These are phyloP conservation scores for Blumeriella jaapii DNA, from an alignment of 2,329 filamentous ascomycete genomes.

Conservation along the genomic window DNA sequence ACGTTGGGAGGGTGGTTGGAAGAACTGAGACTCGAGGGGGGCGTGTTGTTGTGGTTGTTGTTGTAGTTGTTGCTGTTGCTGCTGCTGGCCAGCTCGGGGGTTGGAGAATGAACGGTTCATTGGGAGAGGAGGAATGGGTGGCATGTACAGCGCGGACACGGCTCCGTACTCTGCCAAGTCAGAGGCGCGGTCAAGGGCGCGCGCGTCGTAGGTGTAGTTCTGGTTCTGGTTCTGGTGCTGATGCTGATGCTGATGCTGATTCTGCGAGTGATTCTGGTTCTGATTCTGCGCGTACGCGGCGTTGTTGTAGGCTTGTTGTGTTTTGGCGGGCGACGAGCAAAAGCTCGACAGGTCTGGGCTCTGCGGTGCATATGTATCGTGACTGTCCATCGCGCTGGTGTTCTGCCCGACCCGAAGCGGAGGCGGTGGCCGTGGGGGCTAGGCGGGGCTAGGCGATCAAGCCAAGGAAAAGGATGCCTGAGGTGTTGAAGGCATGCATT, in stretches of 20 bases:
- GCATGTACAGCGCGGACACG: conserved; percentile 18
- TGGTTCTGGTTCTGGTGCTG: too few species aligned
- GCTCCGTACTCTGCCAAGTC: conserved; percentile 12
- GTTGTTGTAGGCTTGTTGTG: conserved; percentile 15
- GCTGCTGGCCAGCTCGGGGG: too few species aligned
- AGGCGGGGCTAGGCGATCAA: conserved; percentile 15
- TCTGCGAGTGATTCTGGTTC: conserved; percentile 6
- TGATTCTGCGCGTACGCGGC: conserved; percentile 8
- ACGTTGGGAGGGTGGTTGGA: conserved; percentile 1
- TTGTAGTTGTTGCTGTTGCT: too few species aligned
- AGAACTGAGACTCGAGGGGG: conserved; percentile 1
- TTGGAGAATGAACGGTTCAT: conserved; percentile 14
- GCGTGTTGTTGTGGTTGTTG: conserved; percentile 6
- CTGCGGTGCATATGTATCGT: conserved; percentile 27
- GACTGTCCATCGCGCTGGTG: conserved; percentile 16
- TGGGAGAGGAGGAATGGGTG: conserved; percentile 23
- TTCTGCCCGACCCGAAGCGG: neutral
- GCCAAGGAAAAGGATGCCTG: conserved; percentile 1
- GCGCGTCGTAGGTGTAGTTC: too few species aligned
- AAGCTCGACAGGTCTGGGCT: conserved; percentile 27
- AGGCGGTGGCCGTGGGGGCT: conserved; percentile 19
- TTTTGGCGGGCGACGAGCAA: conserved; percentile 17
- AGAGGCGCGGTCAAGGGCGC: conserved; percentile 7
- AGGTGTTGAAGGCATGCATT: neutral
- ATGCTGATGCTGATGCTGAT: too few species aligned